Percentiles rank a stretch among this genome's conserved stretches.
phyloP scores from a whole-genome alignment of 139 green algal genomes.

The Chlamydomonas sphaeroides region DNA sequence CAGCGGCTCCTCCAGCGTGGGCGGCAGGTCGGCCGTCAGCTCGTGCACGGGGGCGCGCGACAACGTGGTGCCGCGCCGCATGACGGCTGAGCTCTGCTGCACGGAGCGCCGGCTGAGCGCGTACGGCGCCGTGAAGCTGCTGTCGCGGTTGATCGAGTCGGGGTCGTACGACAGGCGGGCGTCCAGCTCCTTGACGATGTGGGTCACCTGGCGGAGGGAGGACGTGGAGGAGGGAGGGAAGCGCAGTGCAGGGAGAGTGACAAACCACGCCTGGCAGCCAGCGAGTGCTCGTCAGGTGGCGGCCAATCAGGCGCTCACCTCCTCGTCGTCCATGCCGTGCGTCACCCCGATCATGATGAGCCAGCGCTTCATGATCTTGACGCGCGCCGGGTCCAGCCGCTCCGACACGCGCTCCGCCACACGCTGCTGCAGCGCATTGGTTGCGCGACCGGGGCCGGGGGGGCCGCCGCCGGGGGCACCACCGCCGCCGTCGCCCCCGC shows the following conservation, averaged over 20 bases:
- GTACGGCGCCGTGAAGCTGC: neutral
- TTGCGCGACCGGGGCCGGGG: too few species aligned
- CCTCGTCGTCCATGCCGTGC: slow-evolving; percentile 2
- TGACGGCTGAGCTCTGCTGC: neutral
- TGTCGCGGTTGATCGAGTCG: neutral
- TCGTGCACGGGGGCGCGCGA: too few species aligned
- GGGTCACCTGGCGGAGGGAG: neutral
- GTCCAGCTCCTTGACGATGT: neutral
- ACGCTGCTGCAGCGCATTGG: slow-evolving; percentile 8
- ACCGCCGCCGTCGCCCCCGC: neutral
- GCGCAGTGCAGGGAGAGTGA: too few species aligned
- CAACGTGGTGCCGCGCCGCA: neutral
- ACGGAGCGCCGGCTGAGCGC: neutral
- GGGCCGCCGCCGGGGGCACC: too few species aligned
- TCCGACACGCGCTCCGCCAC: neutral
- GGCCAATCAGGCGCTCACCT: neutral
- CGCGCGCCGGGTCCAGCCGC: slow-evolving; percentile 2
- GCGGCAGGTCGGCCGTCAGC: too few species aligned
- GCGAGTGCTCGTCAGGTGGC: too few species aligned
- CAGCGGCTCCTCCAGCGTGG: neutral
- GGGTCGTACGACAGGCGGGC: slow-evolving; percentile 6
- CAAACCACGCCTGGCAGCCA: too few species aligned
- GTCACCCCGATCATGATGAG: slow-evolving; percentile 30
- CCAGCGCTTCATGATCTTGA: slow-evolving; percentile 26
- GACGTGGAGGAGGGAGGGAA: too few species aligned